A percentile compares a stretch with the other conserved stretches of the same genome.
Evolutionary conservation across 257 asterid species (phyloP).

Genomic region (Fraxinus americana): DNA sequence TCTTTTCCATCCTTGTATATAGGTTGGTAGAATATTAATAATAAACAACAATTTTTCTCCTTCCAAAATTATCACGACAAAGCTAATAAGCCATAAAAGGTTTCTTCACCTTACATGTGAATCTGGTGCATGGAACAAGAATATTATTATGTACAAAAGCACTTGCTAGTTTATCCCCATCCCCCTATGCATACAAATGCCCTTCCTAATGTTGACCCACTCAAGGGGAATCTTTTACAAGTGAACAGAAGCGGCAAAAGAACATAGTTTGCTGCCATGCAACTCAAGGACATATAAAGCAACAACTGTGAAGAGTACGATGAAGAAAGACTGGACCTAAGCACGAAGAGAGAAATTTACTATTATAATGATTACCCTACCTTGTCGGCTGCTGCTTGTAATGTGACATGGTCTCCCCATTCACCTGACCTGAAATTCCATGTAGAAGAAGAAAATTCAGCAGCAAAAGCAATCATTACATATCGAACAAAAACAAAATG

Average conservation of each 20-base stretch:
- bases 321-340: slow-evolving; percentile 5
- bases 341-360: slow-evolving; percentile 14
- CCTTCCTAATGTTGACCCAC: neutral
- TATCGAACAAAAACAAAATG: slow-evolving; percentile 17
- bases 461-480: slow-evolving; percentile 19
- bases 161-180: neutral
- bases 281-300: neutral
- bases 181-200: neutral
- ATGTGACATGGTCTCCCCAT: slow-evolving; percentile 75
- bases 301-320: slow-evolving; percentile 8
- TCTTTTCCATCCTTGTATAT: no score
- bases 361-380: slow-evolving; percentile 34
- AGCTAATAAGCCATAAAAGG: no score
- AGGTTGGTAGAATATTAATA: no score
- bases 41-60: no score
- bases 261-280: slow-evolving; percentile 3
- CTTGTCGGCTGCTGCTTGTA: slow-evolving; percentile 81
- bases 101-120: no score
- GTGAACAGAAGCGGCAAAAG: slow-evolving; percentile 22
- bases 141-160: no score
- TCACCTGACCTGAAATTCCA: slow-evolving; percentile 54
- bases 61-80: no score
- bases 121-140: neutral
- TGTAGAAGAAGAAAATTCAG: slow-evolving; percentile 21
- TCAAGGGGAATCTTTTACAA: neutral